Evolutionary conservation across 192 early-diverging fungal genomes (phyloP).

Genomic region (Gamsiella multidivaricata): DNA sequence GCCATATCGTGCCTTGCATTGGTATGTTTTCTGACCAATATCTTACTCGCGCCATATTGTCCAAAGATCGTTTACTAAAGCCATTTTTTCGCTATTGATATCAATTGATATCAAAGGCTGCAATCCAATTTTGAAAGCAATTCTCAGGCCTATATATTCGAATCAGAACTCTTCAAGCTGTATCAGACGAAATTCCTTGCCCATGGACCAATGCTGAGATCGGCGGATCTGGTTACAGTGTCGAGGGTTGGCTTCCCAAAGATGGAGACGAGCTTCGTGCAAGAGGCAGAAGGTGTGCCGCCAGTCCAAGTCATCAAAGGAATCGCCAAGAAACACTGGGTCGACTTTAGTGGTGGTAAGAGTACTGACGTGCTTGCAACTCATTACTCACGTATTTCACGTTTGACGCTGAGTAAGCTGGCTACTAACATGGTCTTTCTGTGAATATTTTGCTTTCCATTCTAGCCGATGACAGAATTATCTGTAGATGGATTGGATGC

Average conservation of each 20-base stretch:
- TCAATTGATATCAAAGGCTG: constrained; percentile 47
- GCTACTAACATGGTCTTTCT: neutral
- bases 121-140: constrained; percentile 58
- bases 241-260: constrained; percentile 53
- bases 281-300: constrained; percentile 19
- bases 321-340: constrained; percentile 48
- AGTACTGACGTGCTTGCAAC: too few relatives aligned
- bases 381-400: too few relatives aligned
- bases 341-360: constrained; percentile 51
- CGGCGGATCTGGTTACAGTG: constrained; percentile 42
- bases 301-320: constrained; percentile 49
- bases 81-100: too few relatives aligned
- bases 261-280: constrained; percentile 47
- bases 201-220: constrained; percentile 50
- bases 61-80: too few relatives aligned
- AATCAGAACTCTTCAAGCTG: constrained; percentile 53
- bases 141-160: constrained; percentile 43
- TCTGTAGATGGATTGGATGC: constrained; percentile 66
- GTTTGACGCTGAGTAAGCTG: too few relatives aligned
- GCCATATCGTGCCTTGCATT: constrained; percentile 66
- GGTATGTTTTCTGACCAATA: constrained; percentile 46
- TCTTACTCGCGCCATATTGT: too few relatives aligned
- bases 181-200: constrained; percentile 58
- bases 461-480: constrained; percentile 39
- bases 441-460: neutral